Base-by-base conservation (phyloP, 805 yeast genomes). In the Starmerella khaoyaiensis region DNA sequence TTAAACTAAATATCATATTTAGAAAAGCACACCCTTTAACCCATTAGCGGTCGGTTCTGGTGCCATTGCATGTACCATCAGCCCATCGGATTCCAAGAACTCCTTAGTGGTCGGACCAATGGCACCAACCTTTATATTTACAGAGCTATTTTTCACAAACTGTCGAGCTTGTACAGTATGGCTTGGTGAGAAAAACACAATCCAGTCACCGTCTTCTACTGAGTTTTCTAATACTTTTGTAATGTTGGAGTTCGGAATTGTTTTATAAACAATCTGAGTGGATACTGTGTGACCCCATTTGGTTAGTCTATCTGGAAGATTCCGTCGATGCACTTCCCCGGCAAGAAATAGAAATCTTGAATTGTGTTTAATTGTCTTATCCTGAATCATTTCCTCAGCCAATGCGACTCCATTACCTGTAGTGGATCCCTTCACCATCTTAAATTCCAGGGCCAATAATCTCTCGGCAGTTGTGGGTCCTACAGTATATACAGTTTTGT, bases 81-180 rank as follows among this genome's bases (percentile, higher is more conserved):
- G 54, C 0, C 72, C 76, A 15, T 69, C 63, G 1, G 62, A 55
- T 4, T 55, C 26, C 29, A 86, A 58, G 50, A 70, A 83, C 38
- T 78, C 73, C 9, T 52, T 45, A 0, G 97, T 87, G 0, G 96
- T 87, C 2, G 96, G 96, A 0, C 97, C 97, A 40, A 87, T 87
- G 3, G 86, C 74, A 0, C 93, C 95, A 12, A 83, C 60, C 33
- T 64, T 67, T 30, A 63, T 56, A 1, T 47, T 39, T 5, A 19
- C 20, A 28, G 51, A 23, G 12, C n/a, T n/a, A n/a, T 34, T 28
- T 33, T 52, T 54, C n/a, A 72, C 39, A 42, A 65, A 64, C 8
- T 67, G 57, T 4, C 80, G 69, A 10, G 84, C 75, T 1, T 57
- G 63, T 21, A 68, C 69, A 0, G 93, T 77, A 0, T 94, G 94